A percentile compares a stretch with the other conserved stretches of the same genome.
Conservation (phyloP, 1,284 basidiomycete genomes). For the Porodaedalea pini region DNA sequence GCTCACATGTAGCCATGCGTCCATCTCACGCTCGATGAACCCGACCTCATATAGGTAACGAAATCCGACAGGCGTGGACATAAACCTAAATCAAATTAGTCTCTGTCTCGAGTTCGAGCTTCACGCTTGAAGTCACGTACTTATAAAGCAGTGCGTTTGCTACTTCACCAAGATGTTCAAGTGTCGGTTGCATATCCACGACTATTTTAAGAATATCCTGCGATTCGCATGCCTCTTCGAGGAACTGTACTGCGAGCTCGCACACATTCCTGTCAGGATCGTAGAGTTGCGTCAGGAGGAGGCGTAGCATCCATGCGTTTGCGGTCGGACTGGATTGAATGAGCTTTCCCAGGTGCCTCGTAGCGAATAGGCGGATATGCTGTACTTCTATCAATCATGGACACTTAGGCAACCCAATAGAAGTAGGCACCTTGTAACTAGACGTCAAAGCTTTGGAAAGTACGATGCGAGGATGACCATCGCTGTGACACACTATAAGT, state of each 20-base stretch:
- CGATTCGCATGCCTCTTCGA: constrained; percentile 88
- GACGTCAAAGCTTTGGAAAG: constrained; percentile 93
- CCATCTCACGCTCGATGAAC: constrained; percentile 93
- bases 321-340: constrained; percentile 61
- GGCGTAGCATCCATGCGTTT: constrained; percentile 81
- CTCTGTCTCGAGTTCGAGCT: not conserved
- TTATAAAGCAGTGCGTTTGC: constrained; percentile 86
- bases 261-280: constrained; percentile 89
- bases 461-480: constrained; percentile 89
- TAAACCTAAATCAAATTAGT: constrained; percentile 58
- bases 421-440: constrained; percentile 65
- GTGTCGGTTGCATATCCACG: constrained; percentile 89
- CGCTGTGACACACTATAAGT: constrained; percentile 45
- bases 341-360: constrained; percentile 81
- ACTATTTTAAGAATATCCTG: constrained; percentile 84
- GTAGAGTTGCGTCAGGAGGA: constrained; percentile 93
- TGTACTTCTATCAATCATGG: constrained; percentile 29
- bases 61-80: constrained; percentile 93
- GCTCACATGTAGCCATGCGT: constrained; percentile 89
- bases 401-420: not conserved
- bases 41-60: constrained; percentile 87
- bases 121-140: constrained; percentile 42
- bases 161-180: constrained; percentile 93
- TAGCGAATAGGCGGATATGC: constrained; percentile 88
- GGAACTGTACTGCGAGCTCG: constrained; percentile 81